Evolutionary conservation across 2,329 filamentous ascomycete species (phyloP).

Genomic region (Fusarium austroafricanum): DNA sequence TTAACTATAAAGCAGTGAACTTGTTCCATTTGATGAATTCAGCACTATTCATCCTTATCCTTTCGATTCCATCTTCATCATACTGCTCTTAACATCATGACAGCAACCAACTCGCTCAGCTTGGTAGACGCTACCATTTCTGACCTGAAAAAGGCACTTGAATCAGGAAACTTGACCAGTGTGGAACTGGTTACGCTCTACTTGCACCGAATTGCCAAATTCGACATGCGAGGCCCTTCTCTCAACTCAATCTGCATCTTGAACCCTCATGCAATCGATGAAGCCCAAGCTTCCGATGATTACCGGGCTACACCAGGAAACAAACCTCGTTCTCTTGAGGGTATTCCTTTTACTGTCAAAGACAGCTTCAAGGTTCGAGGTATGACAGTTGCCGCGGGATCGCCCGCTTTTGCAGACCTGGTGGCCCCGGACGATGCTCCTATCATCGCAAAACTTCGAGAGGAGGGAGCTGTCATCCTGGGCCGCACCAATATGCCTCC

Average conservation of each 20-base stretch:
- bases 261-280: conserved; percentile 43
- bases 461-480: conserved; percentile 48
- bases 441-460: conserved; percentile 58
- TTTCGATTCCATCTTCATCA: too few species aligned
- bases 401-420: conserved; percentile 63
- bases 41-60: too few species aligned
- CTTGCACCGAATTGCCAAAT: conserved; percentile 43
- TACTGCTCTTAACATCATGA: too few species aligned
- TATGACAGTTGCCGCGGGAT: conserved; percentile 65
- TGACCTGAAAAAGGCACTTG: too few species aligned
- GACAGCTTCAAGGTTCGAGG: conserved; percentile 66
- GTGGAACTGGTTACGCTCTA: conserved; percentile 47
- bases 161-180: conserved; percentile 13
- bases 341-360: conserved; percentile 69
- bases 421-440: conserved; percentile 64
- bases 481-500: conserved; percentile 69
- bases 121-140: too few species aligned
- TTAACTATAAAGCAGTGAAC: too few species aligned
- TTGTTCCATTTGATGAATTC: too few species aligned
- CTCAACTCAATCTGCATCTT: conserved; percentile 47
- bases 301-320: conserved; percentile 32
- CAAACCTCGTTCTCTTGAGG: conserved; percentile 55
- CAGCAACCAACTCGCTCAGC: too few species aligned
- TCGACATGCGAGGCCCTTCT: conserved; percentile 40
- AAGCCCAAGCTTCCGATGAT: conserved; percentile 47